Evolutionary conservation across 257 asterid genomes (phyloP).

Genomic region (Solanum acaule): DNA sequence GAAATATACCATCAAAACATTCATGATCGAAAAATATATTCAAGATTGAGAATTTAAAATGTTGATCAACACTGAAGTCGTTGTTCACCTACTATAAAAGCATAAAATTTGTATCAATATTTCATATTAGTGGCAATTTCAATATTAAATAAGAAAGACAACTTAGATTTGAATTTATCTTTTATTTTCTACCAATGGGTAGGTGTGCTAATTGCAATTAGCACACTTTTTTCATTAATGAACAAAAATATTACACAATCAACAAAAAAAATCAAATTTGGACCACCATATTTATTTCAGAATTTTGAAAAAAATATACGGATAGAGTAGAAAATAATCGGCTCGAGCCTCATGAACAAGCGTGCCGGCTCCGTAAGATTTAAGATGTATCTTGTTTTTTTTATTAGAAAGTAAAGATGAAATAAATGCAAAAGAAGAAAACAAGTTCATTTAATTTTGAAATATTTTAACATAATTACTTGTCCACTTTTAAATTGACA

Average conservation of each 20-base stretch:
- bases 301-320: background rate
- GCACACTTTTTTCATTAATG: background rate
- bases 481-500: no score
- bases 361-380: background rate
- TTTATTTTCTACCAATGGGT: background rate
- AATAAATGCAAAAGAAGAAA: background rate
- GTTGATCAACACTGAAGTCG: no score
- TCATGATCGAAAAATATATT: background rate
- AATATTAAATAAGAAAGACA: no score
- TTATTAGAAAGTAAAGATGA: background rate
- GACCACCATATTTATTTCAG: background rate
- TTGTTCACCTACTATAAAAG: background rate
- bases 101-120: no score
- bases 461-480: background rate
- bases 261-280: background rate
- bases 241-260: background rate
- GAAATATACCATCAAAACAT: background rate
- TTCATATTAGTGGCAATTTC: no score
- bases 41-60: no score
- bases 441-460: background rate
- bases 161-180: background rate
- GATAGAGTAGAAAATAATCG: background rate
- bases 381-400: background rate
- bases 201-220: background rate
- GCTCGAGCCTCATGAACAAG: background rate